phyloP scores from a whole-genome alignment of 257 asterid species.

The Ilex asprella region DNA sequence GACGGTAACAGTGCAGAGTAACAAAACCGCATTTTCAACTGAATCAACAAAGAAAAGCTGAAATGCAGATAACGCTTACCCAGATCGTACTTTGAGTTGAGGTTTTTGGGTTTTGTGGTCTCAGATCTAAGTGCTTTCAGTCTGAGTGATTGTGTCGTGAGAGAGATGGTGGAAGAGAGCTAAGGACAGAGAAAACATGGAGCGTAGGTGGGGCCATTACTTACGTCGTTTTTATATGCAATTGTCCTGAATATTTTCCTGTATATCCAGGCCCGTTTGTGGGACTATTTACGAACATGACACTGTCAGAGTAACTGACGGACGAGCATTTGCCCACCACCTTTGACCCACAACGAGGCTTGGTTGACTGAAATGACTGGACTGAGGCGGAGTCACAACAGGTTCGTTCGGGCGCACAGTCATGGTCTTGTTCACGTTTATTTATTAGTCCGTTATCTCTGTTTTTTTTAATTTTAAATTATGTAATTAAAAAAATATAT shows the following conservation, averaged over 20 bases:
- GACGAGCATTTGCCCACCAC: too few relatives aligned
- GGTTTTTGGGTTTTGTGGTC: slow-evolving; percentile 7
- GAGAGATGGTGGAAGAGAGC: slow-evolving; percentile 12
- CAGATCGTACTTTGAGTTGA: slow-evolving; percentile 18
- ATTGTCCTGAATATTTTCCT: slow-evolving; percentile 6
- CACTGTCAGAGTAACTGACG: neutral
- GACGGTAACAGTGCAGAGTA: slow-evolving; percentile 1
- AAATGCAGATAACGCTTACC: slow-evolving; percentile 34
- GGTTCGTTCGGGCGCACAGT: too few relatives aligned
- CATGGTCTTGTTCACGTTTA: too few relatives aligned
- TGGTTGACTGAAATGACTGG: too few relatives aligned
- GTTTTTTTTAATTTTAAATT: too few relatives aligned
- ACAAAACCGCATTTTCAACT: neutral
- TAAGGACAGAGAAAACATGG: neutral
- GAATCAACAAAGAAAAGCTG: slow-evolving; percentile 5
- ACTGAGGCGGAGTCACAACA: too few relatives aligned
- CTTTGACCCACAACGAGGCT: too few relatives aligned
- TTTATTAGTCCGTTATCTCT: too few relatives aligned
- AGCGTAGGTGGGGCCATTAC: neutral
- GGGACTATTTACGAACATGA: slow-evolving; percentile 19
- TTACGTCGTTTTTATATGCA: neutral
- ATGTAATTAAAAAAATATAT: too few relatives aligned
- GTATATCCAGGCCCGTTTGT: slow-evolving; percentile 13
- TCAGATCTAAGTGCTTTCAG: slow-evolving; percentile 42
- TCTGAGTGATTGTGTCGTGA: slow-evolving; percentile 14